Evolutionary conservation across 1,284 basidiomycete species (phyloP).

Genomic region (Vanrija sp.): DNA sequence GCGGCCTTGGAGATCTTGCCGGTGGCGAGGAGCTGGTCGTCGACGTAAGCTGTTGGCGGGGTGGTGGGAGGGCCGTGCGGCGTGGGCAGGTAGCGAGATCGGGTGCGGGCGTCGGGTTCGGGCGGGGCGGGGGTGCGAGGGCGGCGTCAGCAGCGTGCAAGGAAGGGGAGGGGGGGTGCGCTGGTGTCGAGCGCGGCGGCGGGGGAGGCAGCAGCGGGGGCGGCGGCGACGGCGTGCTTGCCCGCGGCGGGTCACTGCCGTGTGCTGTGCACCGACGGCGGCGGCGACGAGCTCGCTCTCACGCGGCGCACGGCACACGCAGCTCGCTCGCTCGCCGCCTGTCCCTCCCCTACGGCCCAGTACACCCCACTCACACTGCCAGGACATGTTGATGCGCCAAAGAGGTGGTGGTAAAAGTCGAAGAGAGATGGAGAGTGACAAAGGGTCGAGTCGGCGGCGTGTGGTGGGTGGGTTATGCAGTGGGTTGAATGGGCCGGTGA

Average conservation of each 20-base stretch:
- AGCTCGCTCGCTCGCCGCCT: not conserved
- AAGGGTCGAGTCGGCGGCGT: too few relatives aligned
- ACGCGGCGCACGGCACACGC: not conserved
- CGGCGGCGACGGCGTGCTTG: not conserved
- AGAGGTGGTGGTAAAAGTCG: not conserved
- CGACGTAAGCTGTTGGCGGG: slow-evolving; percentile 69
- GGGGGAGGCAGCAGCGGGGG: not conserved
- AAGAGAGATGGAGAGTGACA: not conserved
- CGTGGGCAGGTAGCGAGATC: not conserved
- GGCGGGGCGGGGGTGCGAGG: not conserved
- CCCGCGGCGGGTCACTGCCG: not conserved
- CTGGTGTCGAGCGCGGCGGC: not conserved
- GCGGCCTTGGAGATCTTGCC: slow-evolving; percentile 74
- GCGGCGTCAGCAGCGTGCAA: not conserved
- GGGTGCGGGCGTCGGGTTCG: too few relatives aligned
- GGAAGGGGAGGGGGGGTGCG: not conserved
- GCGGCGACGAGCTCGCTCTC: not conserved
- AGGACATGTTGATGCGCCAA: slow-evolving; percentile 13
- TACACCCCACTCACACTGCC: slow-evolving; percentile 17
- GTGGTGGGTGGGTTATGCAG: not conserved
- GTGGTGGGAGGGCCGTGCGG: not conserved
- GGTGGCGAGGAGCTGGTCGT: slow-evolving; percentile 73
- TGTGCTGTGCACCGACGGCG: not conserved
- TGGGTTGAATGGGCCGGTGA: not conserved
- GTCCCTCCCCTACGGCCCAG: not conserved